Base-by-base conservation (phyloP, 306 rosid species). In the Acacia crassicarpa region DNA sequence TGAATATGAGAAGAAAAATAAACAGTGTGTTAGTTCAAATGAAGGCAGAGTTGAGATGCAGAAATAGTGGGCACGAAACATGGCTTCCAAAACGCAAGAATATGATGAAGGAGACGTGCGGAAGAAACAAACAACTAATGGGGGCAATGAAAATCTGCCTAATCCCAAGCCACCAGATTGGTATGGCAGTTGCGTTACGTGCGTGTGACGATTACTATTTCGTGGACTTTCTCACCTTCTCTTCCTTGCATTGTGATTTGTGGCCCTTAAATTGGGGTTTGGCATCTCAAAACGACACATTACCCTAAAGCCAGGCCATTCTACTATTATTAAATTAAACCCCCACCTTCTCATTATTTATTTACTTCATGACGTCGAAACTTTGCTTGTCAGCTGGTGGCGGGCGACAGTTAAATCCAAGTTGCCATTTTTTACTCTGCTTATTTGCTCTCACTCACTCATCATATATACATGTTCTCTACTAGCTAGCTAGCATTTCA, bases 201-300 rank as follows among this genome's bases (percentile, higher is more conserved):
- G 86, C 65, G 30, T 58, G 65, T 10, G 15, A 58, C 27, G 65
- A 58, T n/a, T 58, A 6, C 41, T 38, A 58, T 58, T 56, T 20
- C 8, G 13, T n/a, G 10, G 62, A 56, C 62, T 53, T 45, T 53
- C 23, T 53, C n/a, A 53, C 8, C 59, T 8, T 49, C 23, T 19
- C 3, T 15, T 20, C n/a, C 59, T 19, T 6, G 58, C 22, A 44
- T 44, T 54, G 12, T 3, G 32, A 25, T 25, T 1, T 54, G 62
- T 72, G 75, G 77, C 44, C 53, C 87, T 82, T 80, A 84, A 67
- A 62, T 67, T 77, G 87, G 82, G 65, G 91, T 63, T 87, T 81
- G 79, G 85, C 80, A 81, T 62, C 68, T 84, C 94, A 86, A 87
- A 92, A 86, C 82, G 94, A 90, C 92, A 67, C 86, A 65, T 78